Percentiles rank a stretch among this genome's conserved stretches.
These are phyloP conservation scores for Apocynum venetum DNA, from an alignment of 257 asterid genomes.

Conservation along the genomic window DNA sequence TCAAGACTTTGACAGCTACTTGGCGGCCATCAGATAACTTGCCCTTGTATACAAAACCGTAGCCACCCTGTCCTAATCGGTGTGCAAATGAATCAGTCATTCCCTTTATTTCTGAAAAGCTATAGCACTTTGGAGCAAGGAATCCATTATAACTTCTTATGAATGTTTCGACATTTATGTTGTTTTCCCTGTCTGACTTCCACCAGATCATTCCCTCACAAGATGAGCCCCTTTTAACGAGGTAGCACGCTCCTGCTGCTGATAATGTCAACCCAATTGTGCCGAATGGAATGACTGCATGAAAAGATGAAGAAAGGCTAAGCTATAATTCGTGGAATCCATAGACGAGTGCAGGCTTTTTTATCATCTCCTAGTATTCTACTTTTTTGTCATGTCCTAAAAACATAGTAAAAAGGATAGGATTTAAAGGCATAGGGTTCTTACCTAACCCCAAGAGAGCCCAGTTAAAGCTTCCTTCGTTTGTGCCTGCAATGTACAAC, in stretches of 20 bases:
- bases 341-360: too few species aligned
- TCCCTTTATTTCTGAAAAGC: slow-evolving; percentile 6
- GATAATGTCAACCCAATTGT: slow-evolving; percentile 1
- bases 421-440: too few species aligned
- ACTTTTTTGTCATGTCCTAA: too few species aligned
- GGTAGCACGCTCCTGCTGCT: slow-evolving; percentile 15
- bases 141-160: neutral
- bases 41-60: slow-evolving; percentile 54
- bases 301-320: too few species aligned
- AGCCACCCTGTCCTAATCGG: slow-evolving; percentile 50
- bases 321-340: too few species aligned
- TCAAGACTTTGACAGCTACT: slow-evolving; percentile 54
- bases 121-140: slow-evolving; percentile 10
- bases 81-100: slow-evolving; percentile 42
- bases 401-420: too few species aligned
- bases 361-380: too few species aligned
- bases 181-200: slow-evolving; percentile 12
- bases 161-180: slow-evolving; percentile 16
- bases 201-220: neutral
- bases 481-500: too few species aligned
- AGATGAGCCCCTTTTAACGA: slow-evolving; percentile 12
- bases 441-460: too few species aligned
- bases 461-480: too few species aligned
- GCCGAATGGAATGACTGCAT: too few species aligned
- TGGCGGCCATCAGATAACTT: slow-evolving; percentile 35